These are phyloP conservation scores for Lophiotrema nucula DNA, from an alignment of 495 filamentous ascomycete genomes.

Conservation along the genomic window DNA sequence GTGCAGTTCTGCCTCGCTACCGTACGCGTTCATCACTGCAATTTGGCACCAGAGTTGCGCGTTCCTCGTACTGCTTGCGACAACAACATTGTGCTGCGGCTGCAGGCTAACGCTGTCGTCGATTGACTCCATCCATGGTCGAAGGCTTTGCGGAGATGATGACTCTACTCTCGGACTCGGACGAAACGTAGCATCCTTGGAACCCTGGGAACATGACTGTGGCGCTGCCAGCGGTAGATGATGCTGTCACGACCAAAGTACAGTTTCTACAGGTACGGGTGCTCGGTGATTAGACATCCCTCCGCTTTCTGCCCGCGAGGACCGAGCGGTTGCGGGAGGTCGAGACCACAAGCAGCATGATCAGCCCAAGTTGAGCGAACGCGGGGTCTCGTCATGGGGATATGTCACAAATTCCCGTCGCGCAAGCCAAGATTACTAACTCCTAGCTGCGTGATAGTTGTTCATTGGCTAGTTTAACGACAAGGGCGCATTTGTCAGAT, in stretches of 20 bases:
- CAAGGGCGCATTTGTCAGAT: neutral
- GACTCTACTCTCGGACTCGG: constrained; percentile 1
- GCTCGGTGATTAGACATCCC: constrained; percentile 4
- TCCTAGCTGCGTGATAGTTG: neutral
- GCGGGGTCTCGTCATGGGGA: neutral
- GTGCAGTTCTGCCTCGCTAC: neutral
- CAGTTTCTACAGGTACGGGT: neutral
- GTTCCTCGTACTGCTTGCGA: neutral
- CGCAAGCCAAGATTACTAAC: constrained; percentile 1
- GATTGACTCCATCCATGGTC: no score
- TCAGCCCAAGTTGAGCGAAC: neutral
- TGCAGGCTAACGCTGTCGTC: neutral
- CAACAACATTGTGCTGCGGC: neutral
- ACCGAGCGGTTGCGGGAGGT: neutral
- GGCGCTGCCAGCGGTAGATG: no score
- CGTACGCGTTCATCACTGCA: neutral
- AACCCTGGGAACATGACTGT: no score
- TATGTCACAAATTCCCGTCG: neutral
- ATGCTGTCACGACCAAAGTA: no score
- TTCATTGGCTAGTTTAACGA: neutral
- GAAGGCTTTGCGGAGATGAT: no score
- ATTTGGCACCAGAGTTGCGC: neutral
- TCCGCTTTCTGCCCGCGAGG: constrained; percentile 4
- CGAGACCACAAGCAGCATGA: neutral
- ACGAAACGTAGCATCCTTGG: neutral